Evolutionary conservation across 192 early-diverging fungal genomes (phyloP), one percentile per base, ranked within the genome.

Genomic region (Coemansia sp.): DNA sequence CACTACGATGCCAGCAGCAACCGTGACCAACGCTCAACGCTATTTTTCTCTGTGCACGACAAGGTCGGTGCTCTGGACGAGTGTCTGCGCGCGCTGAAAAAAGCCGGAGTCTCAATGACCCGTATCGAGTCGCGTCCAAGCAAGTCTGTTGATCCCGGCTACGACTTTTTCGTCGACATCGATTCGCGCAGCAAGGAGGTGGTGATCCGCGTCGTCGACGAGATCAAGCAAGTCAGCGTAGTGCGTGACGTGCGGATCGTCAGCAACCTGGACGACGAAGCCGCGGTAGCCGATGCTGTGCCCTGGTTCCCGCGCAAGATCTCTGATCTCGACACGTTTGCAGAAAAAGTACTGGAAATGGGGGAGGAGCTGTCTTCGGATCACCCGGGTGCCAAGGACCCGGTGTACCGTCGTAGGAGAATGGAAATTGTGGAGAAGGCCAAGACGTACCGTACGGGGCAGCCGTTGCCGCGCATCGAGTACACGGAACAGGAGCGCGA

Each of bases 221-320:
- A 82, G 22, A 80, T 98, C 58, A 83, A 86, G 63, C 68, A 45
- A 4, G 72, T 77, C 61, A 59, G 74, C 17, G 66, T 92, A 51
- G 89, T 89, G 48, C 86, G 89, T 63, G 88, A 92, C 64, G 89
- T 96, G 6, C 71, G 83, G 33, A 60, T 58, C 10, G 52, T 83
- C 29, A 69, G 69, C 67, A 70, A 40, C 58, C 48, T 68, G 20
- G 61, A 65, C 12, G 50, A 60, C 17, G 64, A 63, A 5, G 61
- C 66, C 52, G 59, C 61, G 0, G 64, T 66, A 58, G 64, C 56
- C 5, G 60, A 55, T 12, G 67, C 64, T 8, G 87, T 88, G 38
- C 93, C 93, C 28, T 98, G 96, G 96, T 98, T 96, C 76, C 96
- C 96, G 33, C 90, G 94, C 64, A 95, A 94, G 79, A 87, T 93